phyloP scores from a whole-genome alignment of 2,329 filamentous ascomycete genomes.

The Nothophoma quercina region DNA sequence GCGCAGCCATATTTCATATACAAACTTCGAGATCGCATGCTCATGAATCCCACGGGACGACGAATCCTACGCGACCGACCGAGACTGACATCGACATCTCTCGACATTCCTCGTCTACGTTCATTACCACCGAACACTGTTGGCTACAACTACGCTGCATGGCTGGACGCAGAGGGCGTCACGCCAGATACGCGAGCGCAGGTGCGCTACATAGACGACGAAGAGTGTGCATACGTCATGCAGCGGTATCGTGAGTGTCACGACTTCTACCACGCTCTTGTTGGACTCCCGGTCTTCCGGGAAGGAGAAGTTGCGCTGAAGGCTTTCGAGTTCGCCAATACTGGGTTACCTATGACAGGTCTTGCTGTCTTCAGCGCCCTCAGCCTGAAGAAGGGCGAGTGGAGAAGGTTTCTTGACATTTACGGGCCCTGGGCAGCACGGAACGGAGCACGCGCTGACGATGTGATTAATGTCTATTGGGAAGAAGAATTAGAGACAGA shows the following conservation, averaged over 20 bases:
- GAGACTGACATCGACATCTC: conserved; percentile 77
- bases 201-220: conserved; percentile 92
- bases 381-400: conserved; percentile 68
- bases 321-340: conserved; percentile 96
- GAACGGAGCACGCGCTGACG: conserved; percentile 78
- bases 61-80: conserved; percentile 91
- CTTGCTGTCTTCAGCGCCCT: conserved; percentile 78
- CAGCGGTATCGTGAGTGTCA: conserved; percentile 97
- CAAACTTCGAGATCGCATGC: conserved; percentile 91
- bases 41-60: conserved; percentile 80
- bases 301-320: conserved; percentile 98
- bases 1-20: conserved; percentile 95
- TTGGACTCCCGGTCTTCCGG: conserved; percentile 86
- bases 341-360: conserved; percentile 92
- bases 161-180: conserved; percentile 94
- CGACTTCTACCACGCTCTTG: conserved; percentile 96
- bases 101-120: conserved; percentile 75
- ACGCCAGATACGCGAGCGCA: conserved; percentile 84
- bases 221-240: conserved; percentile 98
- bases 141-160: conserved; percentile 81
- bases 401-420: conserved; percentile 71
- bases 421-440: conserved; percentile 91
- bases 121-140: conserved; percentile 75
- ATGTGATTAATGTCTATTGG: conserved; percentile 97
- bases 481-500: conserved; percentile 90